Evolutionary conservation across 164 flowering plant genomes (phyloP).

Genomic region (Macadamia integrifolia): DNA sequence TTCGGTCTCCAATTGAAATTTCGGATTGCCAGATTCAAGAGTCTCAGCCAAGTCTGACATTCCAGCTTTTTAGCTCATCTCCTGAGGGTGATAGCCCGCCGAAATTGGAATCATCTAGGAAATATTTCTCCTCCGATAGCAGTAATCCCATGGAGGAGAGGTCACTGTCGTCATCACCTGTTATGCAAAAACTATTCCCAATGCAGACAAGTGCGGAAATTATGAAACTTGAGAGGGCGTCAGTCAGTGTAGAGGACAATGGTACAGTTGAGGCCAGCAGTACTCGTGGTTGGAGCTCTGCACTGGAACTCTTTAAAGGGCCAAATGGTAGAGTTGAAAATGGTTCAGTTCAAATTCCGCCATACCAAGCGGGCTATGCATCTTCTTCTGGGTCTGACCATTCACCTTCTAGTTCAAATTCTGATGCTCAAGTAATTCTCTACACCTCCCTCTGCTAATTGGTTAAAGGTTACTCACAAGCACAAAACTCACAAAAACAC

Average conservation of each 20-base stretch:
- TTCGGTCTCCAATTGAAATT: no score
- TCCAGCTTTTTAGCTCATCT: no score
- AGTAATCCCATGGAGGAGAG: neutral
- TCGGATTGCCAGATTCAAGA: no score
- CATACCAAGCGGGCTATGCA: slow-evolving; percentile 53
- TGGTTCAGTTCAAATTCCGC: slow-evolving; percentile 39
- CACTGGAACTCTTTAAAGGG: slow-evolving; percentile 56
- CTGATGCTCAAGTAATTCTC: slow-evolving; percentile 63
- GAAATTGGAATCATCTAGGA: no score
- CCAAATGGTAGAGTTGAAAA: slow-evolving; percentile 34
- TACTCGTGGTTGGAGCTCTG: slow-evolving; percentile 32
- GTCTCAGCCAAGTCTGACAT: no score
- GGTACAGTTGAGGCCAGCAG: slow-evolving; percentile 31
- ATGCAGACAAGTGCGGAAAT: slow-evolving; percentile 17
- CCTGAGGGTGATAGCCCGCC: no score
- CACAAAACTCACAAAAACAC: no score
- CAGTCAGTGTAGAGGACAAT: slow-evolving; percentile 31
- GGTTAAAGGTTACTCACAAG: no score
- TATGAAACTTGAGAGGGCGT: slow-evolving; percentile 33
- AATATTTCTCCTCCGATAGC: no score
- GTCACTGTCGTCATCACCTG: neutral
- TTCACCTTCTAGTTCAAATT: slow-evolving; percentile 75
- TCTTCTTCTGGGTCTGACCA: slow-evolving; percentile 77
- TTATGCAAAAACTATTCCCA: neutral
- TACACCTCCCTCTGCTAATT: neutral